Percentiles rank a stretch among this genome's conserved stretches.
phyloP scores from a whole-genome alignment of 2,329 filamentous ascomycete species.

The Aspergillus novoparasiticus region DNA sequence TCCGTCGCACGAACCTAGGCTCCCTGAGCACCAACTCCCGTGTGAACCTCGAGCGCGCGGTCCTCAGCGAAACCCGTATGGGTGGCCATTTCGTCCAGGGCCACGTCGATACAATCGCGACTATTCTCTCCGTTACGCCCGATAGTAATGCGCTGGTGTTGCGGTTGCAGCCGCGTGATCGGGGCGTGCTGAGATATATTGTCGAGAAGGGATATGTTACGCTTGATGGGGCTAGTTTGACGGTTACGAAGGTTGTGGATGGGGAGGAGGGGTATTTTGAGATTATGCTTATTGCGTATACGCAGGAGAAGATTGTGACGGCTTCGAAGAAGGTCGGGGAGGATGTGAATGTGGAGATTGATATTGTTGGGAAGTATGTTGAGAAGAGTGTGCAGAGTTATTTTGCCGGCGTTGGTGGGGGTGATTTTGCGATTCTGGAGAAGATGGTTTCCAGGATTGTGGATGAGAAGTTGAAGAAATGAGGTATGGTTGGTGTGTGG shows the following conservation, averaged over 20 bases:
- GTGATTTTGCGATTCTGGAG: conserved; percentile 60
- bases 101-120: conserved; percentile 88
- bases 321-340: conserved; percentile 78
- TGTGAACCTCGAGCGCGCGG: conserved; percentile 93
- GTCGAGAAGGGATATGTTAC: conserved; percentile 97
- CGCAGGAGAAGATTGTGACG: conserved; percentile 86
- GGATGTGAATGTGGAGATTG: conserved; percentile 88
- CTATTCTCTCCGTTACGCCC: conserved; percentile 69
- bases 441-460: conserved; percentile 76
- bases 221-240: conserved; percentile 91
- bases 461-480: conserved; percentile 63
- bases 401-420: conserved; percentile 52
- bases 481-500: not conserved
- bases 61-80: conserved; percentile 90
- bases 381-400: conserved; percentile 83
- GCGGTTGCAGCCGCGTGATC: conserved; percentile 72
- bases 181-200: conserved; percentile 76
- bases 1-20: conserved; percentile 94
- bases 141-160: conserved; percentile 93
- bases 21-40: conserved; percentile 63
- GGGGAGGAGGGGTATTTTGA: conserved; percentile 80
- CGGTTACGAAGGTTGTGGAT: conserved; percentile 84
- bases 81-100: conserved; percentile 98
- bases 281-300: conserved; percentile 97
- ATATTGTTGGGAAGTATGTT: conserved; percentile 71